Base-by-base conservation (phyloP, 192 early-diverging fungal genomes). In the Backusella tarrabulga region DNA sequence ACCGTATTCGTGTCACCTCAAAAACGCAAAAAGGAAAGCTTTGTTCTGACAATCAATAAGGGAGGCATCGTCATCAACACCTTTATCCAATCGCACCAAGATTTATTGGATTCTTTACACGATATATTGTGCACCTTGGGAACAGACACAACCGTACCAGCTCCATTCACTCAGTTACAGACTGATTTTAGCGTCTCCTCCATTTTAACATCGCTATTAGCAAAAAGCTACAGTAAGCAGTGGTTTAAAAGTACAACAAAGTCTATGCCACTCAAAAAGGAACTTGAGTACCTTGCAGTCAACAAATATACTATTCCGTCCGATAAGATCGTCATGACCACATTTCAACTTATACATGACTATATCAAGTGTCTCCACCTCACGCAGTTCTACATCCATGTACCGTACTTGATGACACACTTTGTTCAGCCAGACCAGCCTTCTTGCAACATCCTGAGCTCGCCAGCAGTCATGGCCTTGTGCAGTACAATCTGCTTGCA, bases 81-180 rank as follows among this genome's bases (percentile, higher is more conserved):
- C 1, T 34, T 34, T 50, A 76, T 76, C 66, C 50, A 67, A 50
- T 63, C 74, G 1, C 66, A 76, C 14, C 36, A 67, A 26, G 74
- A 76, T 32, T 38, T 76, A 4, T 38, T 67, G n/a, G 15, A 34
- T 35, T 29, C 34, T 6, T 46, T 76, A 17, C 21, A 76, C 9
- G 32, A 34, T 1, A 54, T 76, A 26, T 14, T 60, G 19, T 60
- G 6, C 21, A 60, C 21, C 1, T 21, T 60, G n/a, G 54, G 14
- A 12, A 12, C 54, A 38, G 36, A 38, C 23, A 9, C 21, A 8
- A 9, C 0, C 12, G 3, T 38, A n/a, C 35, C 17, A 40, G 0
- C n/a, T 12, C 15, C 36, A n/a, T 69, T 69, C 40, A n/a, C 68
- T 38, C n/a, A 38, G 4, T 7, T 3, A n/a, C 4, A 17, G 40